Evolutionary conservation across 2,329 filamentous ascomycete species (phyloP), one percentile per base, ranked within the genome.

Genomic region (Phaeophleospora eucalypticola): DNA sequence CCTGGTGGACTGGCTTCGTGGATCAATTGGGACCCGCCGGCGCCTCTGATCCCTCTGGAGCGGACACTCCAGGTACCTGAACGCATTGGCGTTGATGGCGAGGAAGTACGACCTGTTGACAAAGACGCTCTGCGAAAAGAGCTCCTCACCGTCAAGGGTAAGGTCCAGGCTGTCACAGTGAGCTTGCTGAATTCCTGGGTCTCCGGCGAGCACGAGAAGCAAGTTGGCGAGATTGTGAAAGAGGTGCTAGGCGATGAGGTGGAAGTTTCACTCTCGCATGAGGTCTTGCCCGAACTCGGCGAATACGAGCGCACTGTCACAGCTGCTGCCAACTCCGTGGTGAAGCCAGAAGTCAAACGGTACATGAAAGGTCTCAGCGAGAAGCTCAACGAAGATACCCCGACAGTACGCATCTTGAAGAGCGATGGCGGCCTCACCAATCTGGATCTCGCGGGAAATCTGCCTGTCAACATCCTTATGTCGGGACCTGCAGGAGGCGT

Each of bases 251-350:
- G 56, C 6, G 49, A 55, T 17, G 52, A 56, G 10, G 56, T 60
- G 7, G 58, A 56, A 35, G 50, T 60, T 2, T 60, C 58, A 4
- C 40, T 60, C 3, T 60, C 58, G 2, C 51, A 58, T 38, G 49
- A 58, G 39, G 56, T 60, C 1, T 47, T 60, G 9, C 58, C 58
- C 3, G 58, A 60, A 39, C 54, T 60, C n/a, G 56, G 58, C 16
- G 58, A 60, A 36, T 60, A 60, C 41, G 58, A 60, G 45, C 48
- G 56, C 3, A 58, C 58, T 9, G 54, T 58, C 12, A 60, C 58
- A 4, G 53, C 58, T 12, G 56, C 56, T 8, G 56, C 56, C 19
- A 60, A 60, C 40, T 54, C 56, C 3, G 56, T 60, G 10, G 58
- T 60, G 19, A 60, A 58, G 44, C 58, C 58, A 7, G 58, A 60